Base-by-base conservation (phyloP, 768 basidiomycete genomes). In the Phaeolepiota aurea region DNA sequence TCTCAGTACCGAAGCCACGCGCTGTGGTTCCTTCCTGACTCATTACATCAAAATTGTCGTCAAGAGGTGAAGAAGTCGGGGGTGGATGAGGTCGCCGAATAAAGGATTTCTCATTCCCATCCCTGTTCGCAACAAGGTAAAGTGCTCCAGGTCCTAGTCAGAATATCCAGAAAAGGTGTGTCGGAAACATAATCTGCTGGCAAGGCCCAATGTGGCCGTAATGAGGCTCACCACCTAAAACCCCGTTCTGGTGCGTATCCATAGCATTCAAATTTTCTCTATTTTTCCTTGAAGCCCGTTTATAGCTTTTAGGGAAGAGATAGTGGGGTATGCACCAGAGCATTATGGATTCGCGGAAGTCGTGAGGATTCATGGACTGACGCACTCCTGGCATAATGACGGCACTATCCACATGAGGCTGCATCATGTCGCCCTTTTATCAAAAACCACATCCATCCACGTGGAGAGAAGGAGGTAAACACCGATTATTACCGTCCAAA, bases 31-130 rank as follows among this genome's bases (percentile, higher is more conserved):
- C 45, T 5, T 32, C 45, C 25, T 49, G 45, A 12, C 62, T 64
- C 23, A 56, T 47, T 20, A 60, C 65, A 46, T 70, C 67, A 38
- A 68, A 68, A 42, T 68, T 59, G 37, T 69, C 66, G 25, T 61
- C 56, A 21, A 65, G 56, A 10, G 66, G 62, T 15, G 60, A 46
- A n/a, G 63, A 64, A 19, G 64, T 63, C 4, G 59, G 59, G 0
- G 69, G 63, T 12, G 65, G 56, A 22, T 56, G 61, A 18, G 61
- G 65, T 18, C 66, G 62, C 37, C 58, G 59, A 14, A 66, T 52
- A n/a, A 41, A 63, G 54, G 57, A 45, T 66, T 66, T 22, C 59
- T 62, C 1, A 51, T 53, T 14, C 25, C 62, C 64, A 21, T 61
- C 49, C 44, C 54, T 61, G 43, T 64, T 59, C n/a, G 66, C 56